phyloP scores from a whole-genome alignment of 352 stramenopile species.

The Globisporangium cystogenes region DNA sequence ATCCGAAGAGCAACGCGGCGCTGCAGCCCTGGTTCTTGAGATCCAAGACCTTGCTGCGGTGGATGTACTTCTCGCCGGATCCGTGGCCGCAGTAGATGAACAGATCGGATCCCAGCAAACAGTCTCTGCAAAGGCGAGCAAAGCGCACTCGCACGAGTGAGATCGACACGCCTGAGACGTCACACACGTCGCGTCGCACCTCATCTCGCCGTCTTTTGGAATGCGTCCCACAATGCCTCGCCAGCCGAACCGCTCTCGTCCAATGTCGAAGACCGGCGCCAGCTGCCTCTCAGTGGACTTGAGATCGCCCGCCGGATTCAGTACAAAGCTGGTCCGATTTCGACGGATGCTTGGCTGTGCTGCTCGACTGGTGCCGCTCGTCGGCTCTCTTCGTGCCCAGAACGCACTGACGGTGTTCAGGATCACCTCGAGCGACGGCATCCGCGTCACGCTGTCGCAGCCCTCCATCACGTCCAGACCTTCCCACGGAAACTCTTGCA shows the following conservation, averaged over 20 bases:
- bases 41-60: constrained; percentile 67
- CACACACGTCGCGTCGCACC: constrained; percentile 21
- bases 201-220: constrained; percentile 42
- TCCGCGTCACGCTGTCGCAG: constrained; percentile 47
- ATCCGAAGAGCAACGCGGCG: constrained; percentile 95
- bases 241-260: constrained; percentile 32
- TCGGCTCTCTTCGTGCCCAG: neutral
- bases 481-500: constrained; percentile 84
- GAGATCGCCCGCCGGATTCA: constrained; percentile 77
- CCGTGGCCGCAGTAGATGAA: constrained; percentile 98
- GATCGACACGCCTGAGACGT: neutral
- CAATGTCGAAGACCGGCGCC: constrained; percentile 41
- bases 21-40: constrained; percentile 41
- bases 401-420: constrained; percentile 20
- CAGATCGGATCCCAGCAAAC: constrained; percentile 69
- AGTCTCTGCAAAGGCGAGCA: constrained; percentile 18
- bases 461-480: constrained; percentile 45
- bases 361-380: neutral
- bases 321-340: constrained; percentile 42
- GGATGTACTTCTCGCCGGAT: constrained; percentile 91
- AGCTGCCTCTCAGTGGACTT: constrained; percentile 56
- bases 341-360: constrained; percentile 15
- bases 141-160: neutral
- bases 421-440: constrained; percentile 68
- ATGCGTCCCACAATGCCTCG: constrained; percentile 38